A percentile compares a stretch with the other conserved stretches of the same genome.
phyloP scores from a whole-genome alignment of 352 stramenopile species.

The Phytopythium oedochilum region DNA sequence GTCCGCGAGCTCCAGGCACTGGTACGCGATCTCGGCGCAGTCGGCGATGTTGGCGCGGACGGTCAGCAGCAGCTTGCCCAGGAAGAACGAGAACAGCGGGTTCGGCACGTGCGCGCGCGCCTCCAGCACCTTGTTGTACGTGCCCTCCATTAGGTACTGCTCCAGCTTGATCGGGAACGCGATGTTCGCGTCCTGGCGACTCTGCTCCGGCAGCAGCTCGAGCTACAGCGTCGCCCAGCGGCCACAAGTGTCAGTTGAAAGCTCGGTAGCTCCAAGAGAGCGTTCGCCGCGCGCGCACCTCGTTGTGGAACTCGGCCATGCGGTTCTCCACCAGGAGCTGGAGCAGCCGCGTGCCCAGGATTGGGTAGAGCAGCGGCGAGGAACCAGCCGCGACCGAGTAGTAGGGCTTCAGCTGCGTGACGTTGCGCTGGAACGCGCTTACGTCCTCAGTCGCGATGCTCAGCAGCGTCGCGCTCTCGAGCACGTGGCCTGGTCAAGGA shows the following conservation, averaged over 20 bases:
- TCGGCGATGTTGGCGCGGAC: conserved; percentile 95
- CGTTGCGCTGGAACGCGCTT: conserved; percentile 80
- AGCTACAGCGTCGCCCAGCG: conserved; percentile 28
- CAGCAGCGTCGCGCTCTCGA: conserved; percentile 87
- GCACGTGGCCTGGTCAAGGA: conserved; percentile 53
- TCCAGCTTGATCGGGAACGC: conserved; percentile 88
- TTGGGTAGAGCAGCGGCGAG: conserved; percentile 80
- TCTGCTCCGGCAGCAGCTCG: conserved; percentile 81
- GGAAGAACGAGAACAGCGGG: conserved; percentile 93
- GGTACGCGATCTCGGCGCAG: conserved; percentile 93
- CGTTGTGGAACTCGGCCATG: conserved; percentile 93
- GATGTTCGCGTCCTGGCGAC: conserved; percentile 81
- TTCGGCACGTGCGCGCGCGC: conserved; percentile 86
- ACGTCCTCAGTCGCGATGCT: conserved; percentile 86
- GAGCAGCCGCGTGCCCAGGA: conserved; percentile 87
- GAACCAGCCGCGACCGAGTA: conserved; percentile 54
- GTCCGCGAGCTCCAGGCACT: conserved; percentile 82
- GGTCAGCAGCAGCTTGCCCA: conserved; percentile 91
- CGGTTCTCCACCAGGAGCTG: conserved; percentile 90
- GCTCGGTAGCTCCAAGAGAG: background rate
- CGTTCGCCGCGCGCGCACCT: conserved; percentile 26
- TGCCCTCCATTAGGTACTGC: conserved; percentile 92
- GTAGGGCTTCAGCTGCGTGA: conserved; percentile 89
- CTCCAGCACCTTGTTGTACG: conserved; percentile 93
- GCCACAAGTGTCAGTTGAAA: background rate